Base-by-base conservation (phyloP, 2,329 filamentous ascomycete genomes). In the Fusarium pseudonygamai region DNA sequence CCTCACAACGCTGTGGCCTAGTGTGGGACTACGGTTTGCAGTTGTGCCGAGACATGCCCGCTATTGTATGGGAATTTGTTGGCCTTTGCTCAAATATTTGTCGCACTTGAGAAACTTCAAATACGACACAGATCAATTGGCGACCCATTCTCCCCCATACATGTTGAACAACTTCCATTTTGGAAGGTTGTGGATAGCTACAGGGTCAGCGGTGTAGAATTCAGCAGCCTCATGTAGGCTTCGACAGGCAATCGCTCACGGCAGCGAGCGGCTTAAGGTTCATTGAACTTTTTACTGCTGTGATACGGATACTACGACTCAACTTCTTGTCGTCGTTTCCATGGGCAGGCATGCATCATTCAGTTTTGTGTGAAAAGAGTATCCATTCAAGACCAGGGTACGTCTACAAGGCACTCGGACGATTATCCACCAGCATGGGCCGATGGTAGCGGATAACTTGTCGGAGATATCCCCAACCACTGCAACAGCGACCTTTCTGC, bases 341-440 rank as follows among this genome's bases (percentile, higher is more conserved):
- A n/a, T n/a, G n/a, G n/a, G 26, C 42, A 69, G 57, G 47, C 50
- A 40, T 50, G 24, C 32, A 60, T 60, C 59, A 36, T 40, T 60
- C 46, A 53, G 55, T 57, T 69, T 49, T 67, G 46, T 73, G 66
- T 36, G 50, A 52, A 67, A 58, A 52, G 46, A 32, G 37, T 64
- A 57, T 53, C 50, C 52, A 34, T 58, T 52, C 45, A 36, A 26
- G 9, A 49, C 58, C 45, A 64, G 53, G 65, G 59, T 67, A 62
- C 47, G 60, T 71, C 67, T 75, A 73, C 73, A 73, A 64, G 67
- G 45, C 43, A 61, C 74, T 78, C 76, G 71, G 72, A 64, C 70
- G 76, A 78, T 78, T 76, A 63, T 74, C 68, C 68, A 64, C 60
- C 57, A 63, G 74, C 65, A 77, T 78, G 76, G 72, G 74, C 69